A percentile compares a stretch with the other conserved stretches of the same genome.
Evolutionary conservation across 345 rosid species (phyloP).

Genomic region (Heritiera littoralis): DNA sequence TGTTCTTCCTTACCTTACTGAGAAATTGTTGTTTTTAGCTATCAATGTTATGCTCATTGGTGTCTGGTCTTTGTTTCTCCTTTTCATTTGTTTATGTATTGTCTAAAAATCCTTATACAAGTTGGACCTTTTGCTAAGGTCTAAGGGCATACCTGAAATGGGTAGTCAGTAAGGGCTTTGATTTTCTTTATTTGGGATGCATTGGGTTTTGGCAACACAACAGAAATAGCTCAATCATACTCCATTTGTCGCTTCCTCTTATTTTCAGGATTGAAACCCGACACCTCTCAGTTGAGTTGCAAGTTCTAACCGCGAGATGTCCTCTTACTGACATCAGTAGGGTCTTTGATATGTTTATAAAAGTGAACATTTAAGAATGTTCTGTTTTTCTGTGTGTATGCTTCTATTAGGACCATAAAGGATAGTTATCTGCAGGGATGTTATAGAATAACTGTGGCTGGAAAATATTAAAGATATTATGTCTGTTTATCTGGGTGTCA

Average conservation of each 20-base stretch:
- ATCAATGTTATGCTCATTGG: not conserved
- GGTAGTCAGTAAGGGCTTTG: not conserved
- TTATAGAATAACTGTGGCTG: not conserved
- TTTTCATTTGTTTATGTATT: not conserved
- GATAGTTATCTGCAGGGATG: not conserved
- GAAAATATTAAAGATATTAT: not conserved
- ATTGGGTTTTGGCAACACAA: not conserved
- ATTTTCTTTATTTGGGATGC: not conserved
- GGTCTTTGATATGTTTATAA: not conserved
- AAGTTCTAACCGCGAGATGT: not conserved
- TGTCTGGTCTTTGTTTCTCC: not conserved
- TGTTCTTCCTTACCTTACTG: not conserved
- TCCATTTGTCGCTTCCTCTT: not conserved
- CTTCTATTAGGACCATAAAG: not conserved
- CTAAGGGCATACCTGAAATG: not conserved
- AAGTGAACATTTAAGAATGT: not conserved
- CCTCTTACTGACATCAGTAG: not conserved
- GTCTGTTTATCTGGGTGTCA: not conserved
- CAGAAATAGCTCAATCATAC: not conserved
- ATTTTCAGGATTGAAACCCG: not conserved
- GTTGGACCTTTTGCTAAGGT: not conserved
- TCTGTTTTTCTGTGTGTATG: not conserved
- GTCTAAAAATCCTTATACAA: not conserved
- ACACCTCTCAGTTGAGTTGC: not conserved
- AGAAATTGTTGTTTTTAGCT: not conserved